These are phyloP conservation scores for Cercophora samala DNA, from an alignment of 495 filamentous ascomycete species.

Conservation along the genomic window DNA sequence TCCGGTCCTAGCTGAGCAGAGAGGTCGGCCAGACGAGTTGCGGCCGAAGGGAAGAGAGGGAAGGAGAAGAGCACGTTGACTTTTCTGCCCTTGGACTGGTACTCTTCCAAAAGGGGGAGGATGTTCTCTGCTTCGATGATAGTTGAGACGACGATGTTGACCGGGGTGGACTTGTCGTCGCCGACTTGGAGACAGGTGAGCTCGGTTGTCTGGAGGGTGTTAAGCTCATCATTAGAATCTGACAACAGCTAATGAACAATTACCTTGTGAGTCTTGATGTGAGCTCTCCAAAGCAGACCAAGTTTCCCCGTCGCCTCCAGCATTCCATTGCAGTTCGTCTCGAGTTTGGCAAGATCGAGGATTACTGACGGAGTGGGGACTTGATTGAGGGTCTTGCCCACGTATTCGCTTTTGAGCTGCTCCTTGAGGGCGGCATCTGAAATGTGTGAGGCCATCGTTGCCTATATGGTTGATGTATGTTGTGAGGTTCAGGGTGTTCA, in stretches of 20 bases:
- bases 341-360: conserved; percentile 64
- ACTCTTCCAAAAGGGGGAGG: conserved; percentile 58
- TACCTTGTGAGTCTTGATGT: conserved; percentile 88
- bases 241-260: conserved; percentile 8
- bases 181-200: conserved; percentile 73
- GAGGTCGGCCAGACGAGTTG: conserved; percentile 55
- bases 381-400: conserved; percentile 59
- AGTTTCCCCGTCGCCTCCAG: conserved; percentile 58
- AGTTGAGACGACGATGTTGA: conserved; percentile 75
- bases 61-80: conserved; percentile 75
- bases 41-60: conserved; percentile 61
- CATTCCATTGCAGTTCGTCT: conserved; percentile 71
- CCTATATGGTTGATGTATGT: not conserved
- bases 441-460: not conserved
- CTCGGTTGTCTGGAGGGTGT: conserved; percentile 54
- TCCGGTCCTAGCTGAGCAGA: conserved; percentile 47
- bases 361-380: conserved; percentile 66
- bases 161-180: conserved; percentile 42
- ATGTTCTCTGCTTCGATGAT: conserved; percentile 71
- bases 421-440: conserved; percentile 35
- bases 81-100: conserved; percentile 45
- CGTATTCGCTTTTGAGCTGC: conserved; percentile 46
- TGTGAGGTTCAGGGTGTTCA: not conserved
- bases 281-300: conserved; percentile 67
- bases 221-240: conserved; percentile 4